Conservation (phyloP, 2,329 filamentous ascomycete genomes). For the Pseudogymnoascus sp. region DNA sequence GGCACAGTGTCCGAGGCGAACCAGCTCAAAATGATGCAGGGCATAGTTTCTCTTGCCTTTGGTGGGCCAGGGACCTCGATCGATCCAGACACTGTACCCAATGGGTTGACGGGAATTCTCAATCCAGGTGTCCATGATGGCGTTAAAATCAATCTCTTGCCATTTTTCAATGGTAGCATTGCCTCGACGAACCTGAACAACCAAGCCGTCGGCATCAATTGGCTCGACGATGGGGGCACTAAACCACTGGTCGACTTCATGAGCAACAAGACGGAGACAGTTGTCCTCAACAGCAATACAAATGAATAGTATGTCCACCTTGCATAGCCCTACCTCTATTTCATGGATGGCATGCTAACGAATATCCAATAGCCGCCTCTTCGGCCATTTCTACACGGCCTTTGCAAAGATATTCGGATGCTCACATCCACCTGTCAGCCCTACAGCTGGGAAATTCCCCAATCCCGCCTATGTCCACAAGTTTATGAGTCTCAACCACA, state of each 20-base stretch:
- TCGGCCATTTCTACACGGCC: conserved; percentile 27
- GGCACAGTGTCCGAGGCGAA: conserved; percentile 23
- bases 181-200: conserved; percentile 27
- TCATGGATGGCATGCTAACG: background rate
- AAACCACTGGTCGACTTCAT: conserved; percentile 24
- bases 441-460: conserved; percentile 14
- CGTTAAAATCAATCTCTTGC: conserved; percentile 21
- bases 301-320: conserved; percentile 26
- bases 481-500: conserved; percentile 29
- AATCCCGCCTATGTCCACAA: conserved; percentile 29
- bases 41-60: conserved; percentile 28
- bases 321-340: background rate
- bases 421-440: conserved; percentile 15
- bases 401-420: conserved; percentile 27
- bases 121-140: conserved; percentile 23
- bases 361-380: conserved; percentile 22
- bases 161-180: conserved; percentile 28
- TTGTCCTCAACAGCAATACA: conserved; percentile 21
- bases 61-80: conserved; percentile 21
- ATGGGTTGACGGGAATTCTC: conserved; percentile 26
- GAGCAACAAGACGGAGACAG: conserved; percentile 18
- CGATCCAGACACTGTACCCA: conserved; percentile 1
- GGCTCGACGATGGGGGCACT: conserved; percentile 28
- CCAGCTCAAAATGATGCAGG: conserved; percentile 26
- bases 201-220: conserved; percentile 23